These are phyloP conservation scores for Taphrina deformans DNA, from an alignment of 1,139 yeast species.

Conservation along the genomic window DNA sequence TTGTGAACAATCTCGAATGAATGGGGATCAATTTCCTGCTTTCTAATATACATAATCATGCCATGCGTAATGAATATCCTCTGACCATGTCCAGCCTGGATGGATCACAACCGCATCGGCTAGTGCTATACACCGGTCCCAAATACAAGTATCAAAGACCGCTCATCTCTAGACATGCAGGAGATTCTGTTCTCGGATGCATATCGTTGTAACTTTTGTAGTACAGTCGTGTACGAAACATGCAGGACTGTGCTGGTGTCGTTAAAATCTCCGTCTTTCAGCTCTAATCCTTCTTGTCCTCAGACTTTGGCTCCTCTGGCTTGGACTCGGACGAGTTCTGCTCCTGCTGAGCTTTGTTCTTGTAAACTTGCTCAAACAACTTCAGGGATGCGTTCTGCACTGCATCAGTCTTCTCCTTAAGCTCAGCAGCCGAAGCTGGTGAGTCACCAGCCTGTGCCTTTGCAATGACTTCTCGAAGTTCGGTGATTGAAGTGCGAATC, in stretches of 20 bases:
- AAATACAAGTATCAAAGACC: neutral
- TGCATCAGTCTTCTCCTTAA: constrained; percentile 92
- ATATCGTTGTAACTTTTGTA: neutral
- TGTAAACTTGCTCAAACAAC: constrained; percentile 94
- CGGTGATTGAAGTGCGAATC: constrained; percentile 72
- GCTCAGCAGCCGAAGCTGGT: constrained; percentile 69
- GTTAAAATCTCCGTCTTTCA: neutral
- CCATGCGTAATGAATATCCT: neutral
- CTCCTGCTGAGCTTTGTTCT: constrained; percentile 47
- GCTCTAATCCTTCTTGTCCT: constrained; percentile 38
- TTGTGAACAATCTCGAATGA: too few relatives aligned
- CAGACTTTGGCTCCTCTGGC: constrained; percentile 34
- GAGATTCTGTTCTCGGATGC: neutral
- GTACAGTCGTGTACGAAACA: neutral
- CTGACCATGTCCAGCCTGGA: neutral
- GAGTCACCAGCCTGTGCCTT: constrained; percentile 92
- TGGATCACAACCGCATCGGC: neutral
- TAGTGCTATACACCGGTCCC: neutral
- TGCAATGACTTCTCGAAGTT: constrained; percentile 85
- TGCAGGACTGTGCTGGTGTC: neutral
- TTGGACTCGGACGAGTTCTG: constrained; percentile 15
- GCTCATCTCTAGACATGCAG: neutral
- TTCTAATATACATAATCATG: neutral
- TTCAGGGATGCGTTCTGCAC: constrained; percentile 89
- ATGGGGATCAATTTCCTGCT: neutral